Evolutionary conservation across 2,329 filamentous ascomycete genomes (phyloP), one percentile per base, ranked within the genome.

Genomic region (Xylaria hypoxylon): DNA sequence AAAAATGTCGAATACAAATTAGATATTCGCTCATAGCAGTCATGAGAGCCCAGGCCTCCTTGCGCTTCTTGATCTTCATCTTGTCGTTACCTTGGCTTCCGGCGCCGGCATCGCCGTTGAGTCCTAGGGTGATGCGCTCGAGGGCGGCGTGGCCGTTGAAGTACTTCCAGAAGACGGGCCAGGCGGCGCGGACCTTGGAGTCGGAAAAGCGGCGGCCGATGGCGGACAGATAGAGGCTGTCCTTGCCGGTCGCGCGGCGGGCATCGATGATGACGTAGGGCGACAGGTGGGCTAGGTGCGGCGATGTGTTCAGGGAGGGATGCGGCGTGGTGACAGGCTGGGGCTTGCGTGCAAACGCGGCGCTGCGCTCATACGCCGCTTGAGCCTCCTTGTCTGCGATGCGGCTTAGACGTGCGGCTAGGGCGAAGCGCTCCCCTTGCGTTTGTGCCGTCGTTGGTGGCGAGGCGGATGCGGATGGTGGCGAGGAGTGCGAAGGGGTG

Each of bases 141-240:
- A 98, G 83, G 2, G 94, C 90, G 75, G 91, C 90, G 63, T 86
- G 87, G 0, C 96, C 96, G 77, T 98, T 94, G 73, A 98, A 93
- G 78, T 97, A 96, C 78, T 92, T 93, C 73, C 90, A 86, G 72
- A 97, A 89, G 50, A 86, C 82, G 2, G 88, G 87, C 91, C 94
- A 97, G 53, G 87, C 85, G 63, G 88, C 85, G 47, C 87, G 84
- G 15, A 92, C 79, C 87, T 17, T 70, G 33, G 83, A 81, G 68
- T 89, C 71, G 10, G 69, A 44, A 50, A 90, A 82, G 10, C 87
- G 81, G 53, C 80, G 80, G 6, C 81, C 85, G 62, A 90, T 88
- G 44, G 87, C 86, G n/a, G 83, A 83, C 13, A 90, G 80, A 74
- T 90, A 97, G 19, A 92, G 85, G 1, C 90, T 92, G 79, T 97